Evolutionary conservation across 495 filamentous ascomycete species (phyloP).

Genomic region (Sphaerosporella brunnea): DNA sequence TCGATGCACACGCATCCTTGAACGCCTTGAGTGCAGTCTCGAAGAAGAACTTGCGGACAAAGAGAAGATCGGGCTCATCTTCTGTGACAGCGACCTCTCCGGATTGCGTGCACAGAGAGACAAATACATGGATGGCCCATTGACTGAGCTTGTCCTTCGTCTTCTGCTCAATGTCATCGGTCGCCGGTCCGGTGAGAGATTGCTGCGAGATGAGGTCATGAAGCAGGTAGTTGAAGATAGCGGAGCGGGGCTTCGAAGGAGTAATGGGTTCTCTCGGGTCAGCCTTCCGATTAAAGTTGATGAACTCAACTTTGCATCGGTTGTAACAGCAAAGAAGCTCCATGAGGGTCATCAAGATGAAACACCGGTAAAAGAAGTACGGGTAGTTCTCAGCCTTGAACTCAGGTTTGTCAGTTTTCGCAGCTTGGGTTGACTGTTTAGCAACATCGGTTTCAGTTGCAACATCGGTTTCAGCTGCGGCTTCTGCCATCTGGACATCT

Average conservation of each 20-base stretch:
- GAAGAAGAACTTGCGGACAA: conserved; percentile 83
- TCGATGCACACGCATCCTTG: conserved; percentile 66
- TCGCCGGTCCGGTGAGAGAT: conserved; percentile 41
- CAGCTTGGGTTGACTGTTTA: too few species aligned
- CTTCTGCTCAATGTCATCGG: conserved; percentile 55
- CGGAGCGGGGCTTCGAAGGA: conserved; percentile 83
- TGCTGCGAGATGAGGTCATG: conserved; percentile 67
- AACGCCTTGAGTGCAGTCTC: conserved; percentile 85
- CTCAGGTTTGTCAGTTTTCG: conserved; percentile 51
- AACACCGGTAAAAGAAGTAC: conserved; percentile 90
- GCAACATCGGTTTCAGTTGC: too few species aligned
- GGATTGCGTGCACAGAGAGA: conserved; percentile 74
- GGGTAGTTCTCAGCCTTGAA: conserved; percentile 90
- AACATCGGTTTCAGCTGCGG: conserved; percentile 18
- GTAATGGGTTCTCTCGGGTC: conserved; percentile 61
- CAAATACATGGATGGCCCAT: conserved; percentile 69
- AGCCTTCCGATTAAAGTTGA: conserved; percentile 87
- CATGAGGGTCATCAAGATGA: conserved; percentile 79
- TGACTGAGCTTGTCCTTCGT: conserved; percentile 69
- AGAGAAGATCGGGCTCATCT: conserved; percentile 73
- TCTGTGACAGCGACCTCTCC: conserved; percentile 52
- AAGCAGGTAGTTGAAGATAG: conserved; percentile 81
- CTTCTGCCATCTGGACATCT: conserved; percentile 27
- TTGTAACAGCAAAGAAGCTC: conserved; percentile 90
- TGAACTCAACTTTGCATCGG: conserved; percentile 90